Conservation (phyloP, 116 monocot species). For the Cymodocea nodosa region DNA sequence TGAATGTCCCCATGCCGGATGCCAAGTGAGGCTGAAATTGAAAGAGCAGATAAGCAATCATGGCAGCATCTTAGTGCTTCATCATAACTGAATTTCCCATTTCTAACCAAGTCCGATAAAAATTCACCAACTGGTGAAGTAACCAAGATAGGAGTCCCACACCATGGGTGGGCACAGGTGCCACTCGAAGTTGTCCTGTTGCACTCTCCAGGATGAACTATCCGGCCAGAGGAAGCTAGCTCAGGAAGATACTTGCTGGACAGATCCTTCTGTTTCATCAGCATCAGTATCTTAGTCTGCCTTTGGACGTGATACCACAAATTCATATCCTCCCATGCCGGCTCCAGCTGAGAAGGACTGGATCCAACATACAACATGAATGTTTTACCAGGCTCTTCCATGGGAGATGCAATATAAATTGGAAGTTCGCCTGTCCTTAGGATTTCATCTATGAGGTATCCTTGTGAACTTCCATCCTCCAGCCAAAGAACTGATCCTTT, state of each 20-base stretch:
- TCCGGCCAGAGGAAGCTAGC: conserved; percentile 51
- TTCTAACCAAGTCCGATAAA: conserved; percentile 43
- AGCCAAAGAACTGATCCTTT: conserved; percentile 68
- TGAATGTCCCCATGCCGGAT: conserved; percentile 81
- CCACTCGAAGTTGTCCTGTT: conserved; percentile 44
- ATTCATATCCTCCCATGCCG: conserved; percentile 88
- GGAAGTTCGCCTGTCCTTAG: conserved; percentile 42
- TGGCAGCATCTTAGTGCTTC: conserved; percentile 92
- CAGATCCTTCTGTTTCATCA: conserved; percentile 75
- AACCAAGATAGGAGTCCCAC: conserved; percentile 84
- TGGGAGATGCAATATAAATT: conserved; percentile 37
- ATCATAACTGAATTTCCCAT: conserved; percentile 50
- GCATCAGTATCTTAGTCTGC: conserved; percentile 65
- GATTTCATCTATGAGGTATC: conserved; percentile 50
- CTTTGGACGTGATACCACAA: conserved; percentile 98
- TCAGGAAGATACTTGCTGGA: conserved; percentile 71
- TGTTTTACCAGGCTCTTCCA: conserved; percentile 46
- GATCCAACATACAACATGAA: conserved; percentile 77
- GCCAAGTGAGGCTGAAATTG: conserved; percentile 51
- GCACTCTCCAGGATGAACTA: conserved; percentile 74
- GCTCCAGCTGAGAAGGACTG: conserved; percentile 52
- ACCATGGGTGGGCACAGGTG: conserved; percentile 70
- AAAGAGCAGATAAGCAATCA: conserved; percentile 79
- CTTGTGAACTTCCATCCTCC: conserved; percentile 53
- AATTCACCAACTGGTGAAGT: conserved; percentile 67